Evolutionary conservation across 345 rosid species (phyloP).

Genomic region (Mercurialis annua): DNA sequence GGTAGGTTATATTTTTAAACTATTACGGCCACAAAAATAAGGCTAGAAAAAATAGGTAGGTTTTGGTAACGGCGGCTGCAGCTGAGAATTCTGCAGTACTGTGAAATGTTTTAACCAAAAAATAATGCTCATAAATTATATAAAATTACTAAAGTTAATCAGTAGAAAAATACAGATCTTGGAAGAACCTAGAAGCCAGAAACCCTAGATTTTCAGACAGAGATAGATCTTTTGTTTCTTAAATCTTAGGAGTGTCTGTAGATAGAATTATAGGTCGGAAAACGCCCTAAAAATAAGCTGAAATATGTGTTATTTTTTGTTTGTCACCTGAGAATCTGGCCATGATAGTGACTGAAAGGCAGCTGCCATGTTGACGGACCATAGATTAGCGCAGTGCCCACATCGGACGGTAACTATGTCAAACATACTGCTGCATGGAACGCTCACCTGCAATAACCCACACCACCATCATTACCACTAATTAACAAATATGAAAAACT

Average conservation of each 20-base stretch:
- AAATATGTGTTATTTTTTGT: neutral
- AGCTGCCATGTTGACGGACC: slow-evolving; percentile 99
- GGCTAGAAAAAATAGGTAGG: slow-evolving; percentile 27
- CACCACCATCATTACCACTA: neutral
- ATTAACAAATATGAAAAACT: neutral
- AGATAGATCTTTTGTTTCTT: too few species aligned
- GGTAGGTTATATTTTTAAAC: slow-evolving; percentile 11
- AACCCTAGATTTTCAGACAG: slow-evolving; percentile 39
- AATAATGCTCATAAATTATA: too few species aligned
- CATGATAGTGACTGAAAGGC: slow-evolving; percentile 78
- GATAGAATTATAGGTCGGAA: neutral
- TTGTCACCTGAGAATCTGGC: slow-evolving; percentile 64
- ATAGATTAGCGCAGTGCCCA: slow-evolving; percentile 90
- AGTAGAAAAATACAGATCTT: slow-evolving; percentile 10
- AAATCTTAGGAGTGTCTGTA: too few species aligned
- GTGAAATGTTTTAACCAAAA: neutral
- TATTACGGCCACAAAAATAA: slow-evolving; percentile 38
- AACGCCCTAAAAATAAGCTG: slow-evolving; percentile 23
- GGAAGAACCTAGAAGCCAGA: slow-evolving; percentile 2
- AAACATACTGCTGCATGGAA: slow-evolving; percentile 81
- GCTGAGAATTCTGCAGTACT: slow-evolving; percentile 14
- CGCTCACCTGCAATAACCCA: slow-evolving; percentile 67
- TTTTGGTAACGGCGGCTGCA: slow-evolving; percentile 40
- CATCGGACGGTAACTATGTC: slow-evolving; percentile 97
- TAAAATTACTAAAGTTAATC: slow-evolving; percentile 40